These are phyloP conservation scores for Sanghuangporus baumii DNA, from an alignment of 1,284 basidiomycete species.

Conservation along the genomic window DNA sequence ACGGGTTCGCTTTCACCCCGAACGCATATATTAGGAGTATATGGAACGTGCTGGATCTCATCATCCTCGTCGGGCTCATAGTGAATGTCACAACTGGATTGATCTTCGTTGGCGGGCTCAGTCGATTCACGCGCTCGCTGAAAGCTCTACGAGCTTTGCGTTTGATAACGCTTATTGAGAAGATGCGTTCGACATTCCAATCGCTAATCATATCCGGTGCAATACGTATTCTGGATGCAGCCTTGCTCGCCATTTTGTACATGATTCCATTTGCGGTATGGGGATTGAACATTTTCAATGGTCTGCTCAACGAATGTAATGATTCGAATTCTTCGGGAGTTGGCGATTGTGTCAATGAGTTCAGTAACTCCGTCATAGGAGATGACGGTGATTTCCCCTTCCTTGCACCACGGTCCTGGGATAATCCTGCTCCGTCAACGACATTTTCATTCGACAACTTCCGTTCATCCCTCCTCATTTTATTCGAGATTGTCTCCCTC, in stretches of 20 bases:
- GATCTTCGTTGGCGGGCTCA: constrained; percentile 75
- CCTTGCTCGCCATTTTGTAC: constrained; percentile 88
- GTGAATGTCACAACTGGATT: constrained; percentile 80
- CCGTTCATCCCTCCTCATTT: constrained; percentile 78
- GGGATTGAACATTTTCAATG: constrained; percentile 93
- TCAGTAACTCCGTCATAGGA: constrained; percentile 49
- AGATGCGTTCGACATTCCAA: constrained; percentile 88
- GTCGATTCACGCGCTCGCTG: constrained; percentile 78
- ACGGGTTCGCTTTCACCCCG: constrained; percentile 89
- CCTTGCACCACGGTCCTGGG: constrained; percentile 83
- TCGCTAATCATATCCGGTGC: constrained; percentile 89
- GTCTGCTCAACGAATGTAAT: constrained; percentile 84
- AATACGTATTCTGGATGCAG: constrained; percentile 84
- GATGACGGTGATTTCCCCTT: constrained; percentile 51
- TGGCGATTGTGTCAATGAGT: constrained; percentile 75
- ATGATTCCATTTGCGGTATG: constrained; percentile 97
- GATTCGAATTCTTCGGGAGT: constrained; percentile 57
- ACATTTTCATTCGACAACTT: constrained; percentile 92
- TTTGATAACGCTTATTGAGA: constrained; percentile 84
- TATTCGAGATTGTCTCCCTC: constrained; percentile 95
- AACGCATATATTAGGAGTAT: constrained; percentile 91
- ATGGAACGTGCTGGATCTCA: constrained; percentile 91
- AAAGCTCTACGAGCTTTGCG: constrained; percentile 89
- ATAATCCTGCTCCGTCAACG: constrained; percentile 80
- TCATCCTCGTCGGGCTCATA: constrained; percentile 79